These are phyloP conservation scores for Coemansia guatemalensis DNA, from an alignment of 192 early-diverging fungal genomes.

Conservation along the genomic window DNA sequence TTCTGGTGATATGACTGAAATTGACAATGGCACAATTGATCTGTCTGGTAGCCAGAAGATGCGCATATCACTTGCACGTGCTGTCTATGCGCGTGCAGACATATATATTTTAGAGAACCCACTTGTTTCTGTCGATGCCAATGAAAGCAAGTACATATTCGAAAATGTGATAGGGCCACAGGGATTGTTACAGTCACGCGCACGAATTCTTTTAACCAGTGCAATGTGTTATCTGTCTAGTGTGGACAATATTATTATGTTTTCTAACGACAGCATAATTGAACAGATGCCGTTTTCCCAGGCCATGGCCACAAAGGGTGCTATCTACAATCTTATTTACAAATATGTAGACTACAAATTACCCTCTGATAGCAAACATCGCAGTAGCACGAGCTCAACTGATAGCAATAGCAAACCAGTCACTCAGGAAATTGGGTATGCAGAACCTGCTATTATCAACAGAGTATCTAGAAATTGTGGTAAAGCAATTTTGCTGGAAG, in stretches of 20 bases:
- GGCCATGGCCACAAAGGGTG: conserved; percentile 64
- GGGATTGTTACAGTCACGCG: conserved; percentile 75
- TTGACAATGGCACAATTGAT: conserved; percentile 68
- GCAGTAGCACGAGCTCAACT: background rate
- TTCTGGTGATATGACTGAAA: conserved; percentile 68
- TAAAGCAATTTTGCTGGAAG: no score
- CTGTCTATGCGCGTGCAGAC: conserved; percentile 88
- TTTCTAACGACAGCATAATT: conserved; percentile 68
- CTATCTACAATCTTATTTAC: conserved; percentile 8
- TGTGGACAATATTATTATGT: conserved; percentile 65
- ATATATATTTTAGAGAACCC: conserved; percentile 74
- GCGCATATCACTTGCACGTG: no score
- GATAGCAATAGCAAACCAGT: background rate
- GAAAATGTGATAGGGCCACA: conserved; percentile 83
- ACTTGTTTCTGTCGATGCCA: conserved; percentile 64
- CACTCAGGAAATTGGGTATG: background rate
- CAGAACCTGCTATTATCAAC: no score
- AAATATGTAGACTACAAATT: background rate
- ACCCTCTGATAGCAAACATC: conserved; percentile 12
- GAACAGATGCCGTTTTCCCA: conserved; percentile 70
- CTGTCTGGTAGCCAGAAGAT: no score
- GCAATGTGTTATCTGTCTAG: conserved; percentile 74
- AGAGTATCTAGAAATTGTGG: no score
- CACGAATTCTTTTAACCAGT: conserved; percentile 80
- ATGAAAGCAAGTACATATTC: conserved; percentile 74